A percentile compares a stretch with the other conserved stretches of the same genome.
These are phyloP conservation scores for Polygonum aviculare DNA, from an alignment of 148 eudicot genomes.

Conservation along the genomic window DNA sequence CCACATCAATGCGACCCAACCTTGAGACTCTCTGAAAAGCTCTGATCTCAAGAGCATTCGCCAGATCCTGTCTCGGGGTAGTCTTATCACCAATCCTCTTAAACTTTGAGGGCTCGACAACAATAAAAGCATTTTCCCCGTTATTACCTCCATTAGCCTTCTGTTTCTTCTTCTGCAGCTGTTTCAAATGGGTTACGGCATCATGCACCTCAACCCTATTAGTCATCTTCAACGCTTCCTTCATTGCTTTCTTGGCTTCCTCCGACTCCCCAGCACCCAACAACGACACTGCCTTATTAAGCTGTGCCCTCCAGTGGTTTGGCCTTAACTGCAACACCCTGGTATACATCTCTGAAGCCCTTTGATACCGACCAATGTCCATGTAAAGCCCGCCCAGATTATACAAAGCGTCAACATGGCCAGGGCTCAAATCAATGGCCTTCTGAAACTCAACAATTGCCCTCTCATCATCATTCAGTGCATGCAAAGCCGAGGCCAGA, in stretches of 20 bases:
- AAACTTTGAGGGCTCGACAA: constrained; percentile 64
- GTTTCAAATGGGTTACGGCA: constrained; percentile 88
- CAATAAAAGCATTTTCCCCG: constrained; percentile 54
- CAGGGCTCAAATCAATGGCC: constrained; percentile 93
- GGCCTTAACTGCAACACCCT: constrained; percentile 89
- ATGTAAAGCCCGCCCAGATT: constrained; percentile 94
- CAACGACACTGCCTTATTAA: constrained; percentile 86
- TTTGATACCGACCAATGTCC: constrained; percentile 97
- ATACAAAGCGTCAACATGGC: constrained; percentile 92
- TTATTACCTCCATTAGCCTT: constrained; percentile 59
- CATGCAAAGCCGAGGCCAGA: constrained; percentile 16
- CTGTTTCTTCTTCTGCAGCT: constrained; percentile 75
- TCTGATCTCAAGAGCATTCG: constrained; percentile 73
- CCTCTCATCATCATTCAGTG: constrained; percentile 64
- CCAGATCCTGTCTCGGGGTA: constrained; percentile 58
- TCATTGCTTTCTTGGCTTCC: constrained; percentile 89
- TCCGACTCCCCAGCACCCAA: constrained; percentile 96
- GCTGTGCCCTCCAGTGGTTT: constrained; percentile 93
- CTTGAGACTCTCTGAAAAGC: constrained; percentile 85
- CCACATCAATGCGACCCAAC: constrained; percentile 74
- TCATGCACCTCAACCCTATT: constrained; percentile 95
- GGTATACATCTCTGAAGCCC: constrained; percentile 97
- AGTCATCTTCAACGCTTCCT: constrained; percentile 96
- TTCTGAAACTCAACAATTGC: constrained; percentile 95
- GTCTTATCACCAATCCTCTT: constrained; percentile 73